Evolutionary conservation across 306 rosid species (phyloP).

Genomic region (Inga oerstediana): DNA sequence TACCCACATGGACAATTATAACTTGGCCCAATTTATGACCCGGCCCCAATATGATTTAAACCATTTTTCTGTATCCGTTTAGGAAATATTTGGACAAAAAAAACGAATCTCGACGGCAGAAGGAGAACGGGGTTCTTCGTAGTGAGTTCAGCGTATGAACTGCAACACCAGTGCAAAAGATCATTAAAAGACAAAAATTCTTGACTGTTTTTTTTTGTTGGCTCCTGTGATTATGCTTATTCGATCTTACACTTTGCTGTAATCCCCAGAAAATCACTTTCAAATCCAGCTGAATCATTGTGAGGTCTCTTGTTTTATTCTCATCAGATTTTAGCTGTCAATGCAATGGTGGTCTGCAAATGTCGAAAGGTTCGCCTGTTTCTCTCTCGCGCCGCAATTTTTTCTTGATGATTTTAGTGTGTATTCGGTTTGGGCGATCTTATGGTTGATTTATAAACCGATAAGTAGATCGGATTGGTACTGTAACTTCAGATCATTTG

Average conservation of each 20-base stretch:
- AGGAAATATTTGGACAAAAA: background rate
- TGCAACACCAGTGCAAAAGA: constrained; percentile 16
- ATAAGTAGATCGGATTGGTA: constrained; percentile 53
- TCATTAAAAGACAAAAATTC: background rate
- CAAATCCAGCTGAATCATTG: constrained; percentile 27
- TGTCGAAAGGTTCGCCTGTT: constrained; percentile 80
- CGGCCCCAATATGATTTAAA: background rate
- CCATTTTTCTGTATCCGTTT: background rate
- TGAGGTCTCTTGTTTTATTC: background rate
- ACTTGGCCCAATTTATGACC: background rate
- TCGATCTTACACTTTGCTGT: constrained; percentile 23
- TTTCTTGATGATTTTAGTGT: background rate
- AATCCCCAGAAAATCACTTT: constrained; percentile 25
- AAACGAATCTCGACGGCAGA: background rate
- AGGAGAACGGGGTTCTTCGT: constrained; percentile 22
- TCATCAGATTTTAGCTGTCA: constrained; percentile 40
- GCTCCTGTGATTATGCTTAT: background rate
- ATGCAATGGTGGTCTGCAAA: constrained; percentile 99
- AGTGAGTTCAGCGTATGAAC: constrained; percentile 34
- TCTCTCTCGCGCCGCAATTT: constrained; percentile 7
- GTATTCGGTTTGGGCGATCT: background rate
- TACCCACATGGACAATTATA: background rate
- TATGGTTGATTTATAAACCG: constrained; percentile 24
- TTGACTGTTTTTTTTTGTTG: background rate
- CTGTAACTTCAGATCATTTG: constrained; percentile 6